These are phyloP conservation scores for Funneliformis mosseae DNA, from an alignment of 192 early-diverging fungal genomes.

Conservation along the genomic window DNA sequence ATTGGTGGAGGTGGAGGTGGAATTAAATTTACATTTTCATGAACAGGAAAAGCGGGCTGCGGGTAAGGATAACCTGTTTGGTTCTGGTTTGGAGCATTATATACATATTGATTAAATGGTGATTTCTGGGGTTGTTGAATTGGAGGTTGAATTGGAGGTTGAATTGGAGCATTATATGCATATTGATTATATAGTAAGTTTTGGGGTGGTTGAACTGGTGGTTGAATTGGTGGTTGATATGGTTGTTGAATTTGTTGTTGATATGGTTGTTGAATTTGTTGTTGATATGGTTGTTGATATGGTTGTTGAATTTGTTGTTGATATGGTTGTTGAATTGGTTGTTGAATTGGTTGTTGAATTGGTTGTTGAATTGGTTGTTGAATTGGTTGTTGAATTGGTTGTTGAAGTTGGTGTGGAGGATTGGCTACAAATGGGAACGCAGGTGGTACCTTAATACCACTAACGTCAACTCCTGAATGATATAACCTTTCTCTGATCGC, in stretches of 20 bases:
- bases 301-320: slow-evolving; percentile 21
- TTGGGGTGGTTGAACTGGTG: slow-evolving; percentile 13
- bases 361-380: too few relatives aligned
- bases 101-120: slow-evolving; percentile 27
- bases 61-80: slow-evolving; percentile 38
- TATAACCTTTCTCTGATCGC: slow-evolving; percentile 77
- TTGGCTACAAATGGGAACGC: slow-evolving; percentile 62
- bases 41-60: slow-evolving; percentile 22
- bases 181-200: slow-evolving; percentile 32
- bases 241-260: slow-evolving; percentile 36
- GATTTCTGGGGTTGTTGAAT: slow-evolving; percentile 29
- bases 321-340: slow-evolving; percentile 34
- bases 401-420: too few relatives aligned
- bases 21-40: slow-evolving; percentile 36
- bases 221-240: slow-evolving; percentile 22
- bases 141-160: slow-evolving; percentile 34
- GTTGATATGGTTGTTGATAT: too few relatives aligned
- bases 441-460: slow-evolving; percentile 54
- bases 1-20: slow-evolving; percentile 42
- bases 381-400: too few relatives aligned
- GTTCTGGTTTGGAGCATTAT: slow-evolving; percentile 38
- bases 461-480: slow-evolving; percentile 51
- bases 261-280: too few relatives aligned
- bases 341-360: slow-evolving; percentile 36
- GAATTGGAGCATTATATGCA: slow-evolving; percentile 40